These are phyloP conservation scores for Hyphodiscus hymeniophilus DNA, from an alignment of 495 filamentous ascomycete genomes.

Conservation along the genomic window DNA sequence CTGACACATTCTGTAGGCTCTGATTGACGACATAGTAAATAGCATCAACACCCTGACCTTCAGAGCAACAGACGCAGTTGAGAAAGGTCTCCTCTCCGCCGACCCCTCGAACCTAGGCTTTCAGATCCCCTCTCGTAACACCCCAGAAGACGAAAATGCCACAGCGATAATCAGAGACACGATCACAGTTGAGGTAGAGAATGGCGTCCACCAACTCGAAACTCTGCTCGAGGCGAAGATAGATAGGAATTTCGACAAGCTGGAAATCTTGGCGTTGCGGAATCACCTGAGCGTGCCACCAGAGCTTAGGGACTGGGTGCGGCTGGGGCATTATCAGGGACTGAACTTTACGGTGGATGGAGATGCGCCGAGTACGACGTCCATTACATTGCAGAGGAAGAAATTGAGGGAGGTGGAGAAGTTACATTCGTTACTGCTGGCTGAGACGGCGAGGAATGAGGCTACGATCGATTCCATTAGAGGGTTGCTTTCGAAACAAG, in stretches of 20 bases:
- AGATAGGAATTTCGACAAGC: conserved; percentile 70
- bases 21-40: conserved; percentile 98
- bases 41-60: conserved; percentile 84
- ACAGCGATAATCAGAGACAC: conserved; percentile 17
- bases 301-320: conserved; percentile 67
- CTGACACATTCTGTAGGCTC: conserved; percentile 44
- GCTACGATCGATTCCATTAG: conserved; percentile 58
- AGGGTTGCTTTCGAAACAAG: conserved; percentile 38
- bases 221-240: conserved; percentile 80
- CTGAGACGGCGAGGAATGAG: conserved; percentile 71
- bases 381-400: conserved; percentile 61
- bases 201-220: conserved; percentile 86
- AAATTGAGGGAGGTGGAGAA: conserved; percentile 74
- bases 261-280: conserved; percentile 77
- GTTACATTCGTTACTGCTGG: conserved; percentile 64
- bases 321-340: conserved; percentile 75
- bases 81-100: conserved; percentile 65
- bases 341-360: conserved; percentile 21
- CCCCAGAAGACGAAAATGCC: conserved; percentile 40
- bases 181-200: conserved; percentile 75
- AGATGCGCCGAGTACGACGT: conserved; percentile 50
- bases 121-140: conserved; percentile 38
- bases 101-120: conserved; percentile 74
- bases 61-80: conserved; percentile 73
- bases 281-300: conserved; percentile 76